These are phyloP conservation scores for Ceratocystis colombiana DNA, from an alignment of 2,329 filamentous ascomycete genomes.

Conservation along the genomic window DNA sequence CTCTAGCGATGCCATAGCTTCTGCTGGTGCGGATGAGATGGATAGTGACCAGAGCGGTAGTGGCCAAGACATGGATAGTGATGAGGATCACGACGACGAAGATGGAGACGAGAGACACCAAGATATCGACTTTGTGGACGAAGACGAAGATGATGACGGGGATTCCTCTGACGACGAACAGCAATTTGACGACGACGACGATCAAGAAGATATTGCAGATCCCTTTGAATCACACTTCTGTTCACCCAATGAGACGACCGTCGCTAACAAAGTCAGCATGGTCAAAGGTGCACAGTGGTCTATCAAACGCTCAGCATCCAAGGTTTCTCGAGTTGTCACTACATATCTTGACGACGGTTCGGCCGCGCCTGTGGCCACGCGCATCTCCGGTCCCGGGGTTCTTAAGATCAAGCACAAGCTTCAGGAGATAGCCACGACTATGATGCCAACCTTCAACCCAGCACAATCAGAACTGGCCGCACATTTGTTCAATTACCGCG, in stretches of 20 bases:
- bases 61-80: conserved; percentile 22
- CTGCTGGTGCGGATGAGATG: conserved; percentile 26
- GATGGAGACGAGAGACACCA: conserved; percentile 33
- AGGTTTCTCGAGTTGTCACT: conserved; percentile 41
- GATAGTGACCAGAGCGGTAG: conserved; percentile 27
- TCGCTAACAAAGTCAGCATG: conserved; percentile 45
- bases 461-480: conserved; percentile 57
- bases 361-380: conserved; percentile 23
- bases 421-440: conserved; percentile 42
- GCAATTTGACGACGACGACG: conserved; percentile 37
- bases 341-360: conserved; percentile 37
- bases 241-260: conserved; percentile 50
- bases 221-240: conserved; percentile 77
- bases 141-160: conserved; percentile 37
- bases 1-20: conserved; percentile 30
- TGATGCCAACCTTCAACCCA: conserved; percentile 48
- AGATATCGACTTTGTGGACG: conserved; percentile 31
- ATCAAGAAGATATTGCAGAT: conserved; percentile 49
- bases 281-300: conserved; percentile 44
- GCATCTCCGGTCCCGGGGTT: conserved; percentile 36
- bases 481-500: conserved; percentile 70
- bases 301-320: conserved; percentile 39
- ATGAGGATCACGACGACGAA: conserved; percentile 27
- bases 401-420: conserved; percentile 64
- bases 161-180: conserved; percentile 32